Evolutionary conservation across 2,329 filamentous ascomycete species (phyloP), one percentile per base, ranked within the genome.

Genomic region (Penicillium sp.): DNA sequence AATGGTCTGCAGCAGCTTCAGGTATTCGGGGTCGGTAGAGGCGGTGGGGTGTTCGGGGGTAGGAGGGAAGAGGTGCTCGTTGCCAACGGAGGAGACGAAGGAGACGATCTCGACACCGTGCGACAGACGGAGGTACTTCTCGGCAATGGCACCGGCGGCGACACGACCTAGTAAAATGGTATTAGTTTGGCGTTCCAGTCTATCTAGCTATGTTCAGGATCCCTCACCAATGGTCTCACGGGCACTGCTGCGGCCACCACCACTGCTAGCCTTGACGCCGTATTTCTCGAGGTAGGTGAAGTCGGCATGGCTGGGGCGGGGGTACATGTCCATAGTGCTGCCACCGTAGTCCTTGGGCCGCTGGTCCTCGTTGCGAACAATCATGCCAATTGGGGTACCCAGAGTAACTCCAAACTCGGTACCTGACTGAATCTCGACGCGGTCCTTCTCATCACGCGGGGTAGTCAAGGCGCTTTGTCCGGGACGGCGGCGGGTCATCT

Each of bases 211-310:
- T 42, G 11, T 27, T 44, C 14, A 37, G 21, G 9, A n/a, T 42
- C 57, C 60, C 68, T 68, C 71, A 84, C 89, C 91, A 71, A 98
- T 96, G 11, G 93, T 98, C 82, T 98, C 93, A 63, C 93, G 83
- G n/a, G 95, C 95, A 73, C 89, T 93, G 73, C 89, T 93, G 61
- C 95, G 85, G 53, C 95, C 93, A 66, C 95, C 93, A 57, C 95
- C 93, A 60, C 88, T 92, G 73, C 87, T 90, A 37, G 95, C 92
- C 81, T 96, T 96, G 66, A 96, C 87, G 56, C 93, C 93, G 75
- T 99, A 99, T 80, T 98, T 98, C 76, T 96, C 90, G 59, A 96
- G 83, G 79, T 98, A 98, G 59, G 95, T 98, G 86, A 90, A 97
- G 78, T 98, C 93, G 58, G 95, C 93, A 78, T 98, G 95, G 73